phyloP scores from a whole-genome alignment of 2,329 filamentous ascomycete species.

The Diaporthe sp. region DNA sequence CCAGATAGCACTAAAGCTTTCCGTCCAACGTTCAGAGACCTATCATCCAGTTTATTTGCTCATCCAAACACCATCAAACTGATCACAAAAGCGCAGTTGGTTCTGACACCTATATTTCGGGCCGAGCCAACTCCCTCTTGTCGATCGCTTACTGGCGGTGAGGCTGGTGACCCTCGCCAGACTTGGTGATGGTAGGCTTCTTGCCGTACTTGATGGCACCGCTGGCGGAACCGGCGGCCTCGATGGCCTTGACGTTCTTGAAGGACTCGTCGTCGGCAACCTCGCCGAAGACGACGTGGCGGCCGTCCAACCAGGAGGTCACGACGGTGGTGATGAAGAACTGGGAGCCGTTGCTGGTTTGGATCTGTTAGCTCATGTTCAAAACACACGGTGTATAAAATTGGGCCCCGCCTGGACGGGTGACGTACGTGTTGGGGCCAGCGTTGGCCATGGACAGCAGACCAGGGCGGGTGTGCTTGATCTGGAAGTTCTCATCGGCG shows the following conservation, averaged over 20 bases:
- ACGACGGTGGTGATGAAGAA: constrained; percentile 97
- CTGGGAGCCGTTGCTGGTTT: constrained; percentile 90
- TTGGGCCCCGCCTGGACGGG: no score
- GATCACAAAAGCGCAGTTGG: not conserved
- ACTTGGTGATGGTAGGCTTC: constrained; percentile 70
- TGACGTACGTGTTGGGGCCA: constrained; percentile 87
- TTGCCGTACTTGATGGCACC: constrained; percentile 70
- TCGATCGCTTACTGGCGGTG: constrained; percentile 52
- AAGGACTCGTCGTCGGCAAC: constrained; percentile 68
- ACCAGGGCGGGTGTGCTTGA: constrained; percentile 81
- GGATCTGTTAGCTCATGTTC: constrained; percentile 42
- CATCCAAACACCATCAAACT: constrained; percentile 16
- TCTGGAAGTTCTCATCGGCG: constrained; percentile 89
- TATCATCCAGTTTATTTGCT: constrained; percentile 29
- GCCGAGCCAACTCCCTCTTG: not conserved
- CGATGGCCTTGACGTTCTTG: constrained; percentile 71
- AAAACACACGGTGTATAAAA: not conserved
- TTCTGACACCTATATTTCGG: constrained; percentile 6
- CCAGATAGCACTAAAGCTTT: constrained; percentile 25
- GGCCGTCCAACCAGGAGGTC: constrained; percentile 87
- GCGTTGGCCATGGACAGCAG: constrained; percentile 96
- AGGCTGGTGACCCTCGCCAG: constrained; percentile 60
- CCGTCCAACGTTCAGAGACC: constrained; percentile 30
- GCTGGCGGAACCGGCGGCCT: constrained; percentile 70
- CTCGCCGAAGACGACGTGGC: constrained; percentile 89